Evolutionary conservation across 352 stramenopile genomes (phyloP).

Genomic region (Phytophthora podocarpi): DNA sequence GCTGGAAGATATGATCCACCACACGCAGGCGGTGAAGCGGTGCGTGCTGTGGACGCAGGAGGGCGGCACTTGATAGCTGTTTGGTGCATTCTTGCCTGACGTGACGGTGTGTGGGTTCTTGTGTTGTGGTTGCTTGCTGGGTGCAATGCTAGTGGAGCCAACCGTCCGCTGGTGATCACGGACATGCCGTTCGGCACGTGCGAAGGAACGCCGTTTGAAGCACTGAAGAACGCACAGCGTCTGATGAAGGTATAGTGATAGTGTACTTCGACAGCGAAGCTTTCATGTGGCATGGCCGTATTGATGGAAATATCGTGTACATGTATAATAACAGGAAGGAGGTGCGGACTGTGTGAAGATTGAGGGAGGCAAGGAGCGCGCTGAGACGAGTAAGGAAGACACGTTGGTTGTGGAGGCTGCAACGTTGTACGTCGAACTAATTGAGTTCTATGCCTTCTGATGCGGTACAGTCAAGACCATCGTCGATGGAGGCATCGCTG

Average conservation of each 20-base stretch:
- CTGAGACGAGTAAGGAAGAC: slow-evolving; percentile 58
- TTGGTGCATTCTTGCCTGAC: background rate
- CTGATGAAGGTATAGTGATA: slow-evolving; percentile 76
- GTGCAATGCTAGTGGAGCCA: slow-evolving; percentile 57
- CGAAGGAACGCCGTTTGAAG: slow-evolving; percentile 91
- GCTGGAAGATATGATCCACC: slow-evolving; percentile 98
- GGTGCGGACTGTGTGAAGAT: slow-evolving; percentile 98
- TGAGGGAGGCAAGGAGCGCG: slow-evolving; percentile 92
- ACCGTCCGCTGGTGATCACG: slow-evolving; percentile 93
- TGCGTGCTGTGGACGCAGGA: slow-evolving; percentile 43
- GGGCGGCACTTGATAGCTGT: background rate
- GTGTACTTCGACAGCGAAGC: background rate
- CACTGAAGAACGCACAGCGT: slow-evolving; percentile 95
- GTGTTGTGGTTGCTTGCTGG: too few species aligned
- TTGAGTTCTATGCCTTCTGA: background rate
- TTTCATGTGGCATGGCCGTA: too few species aligned
- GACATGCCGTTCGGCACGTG: slow-evolving; percentile 99
- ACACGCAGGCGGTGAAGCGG: slow-evolving; percentile 95
- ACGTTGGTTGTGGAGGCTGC: background rate
- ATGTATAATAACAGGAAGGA: slow-evolving; percentile 92
- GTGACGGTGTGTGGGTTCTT: background rate
- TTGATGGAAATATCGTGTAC: background rate
- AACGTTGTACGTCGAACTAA: background rate
- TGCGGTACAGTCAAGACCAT: slow-evolving; percentile 62
- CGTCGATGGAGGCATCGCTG: slow-evolving; percentile 91